These are phyloP conservation scores for Asterophora lycoperdoides DNA, from an alignment of 768 basidiomycete genomes.

Conservation along the genomic window DNA sequence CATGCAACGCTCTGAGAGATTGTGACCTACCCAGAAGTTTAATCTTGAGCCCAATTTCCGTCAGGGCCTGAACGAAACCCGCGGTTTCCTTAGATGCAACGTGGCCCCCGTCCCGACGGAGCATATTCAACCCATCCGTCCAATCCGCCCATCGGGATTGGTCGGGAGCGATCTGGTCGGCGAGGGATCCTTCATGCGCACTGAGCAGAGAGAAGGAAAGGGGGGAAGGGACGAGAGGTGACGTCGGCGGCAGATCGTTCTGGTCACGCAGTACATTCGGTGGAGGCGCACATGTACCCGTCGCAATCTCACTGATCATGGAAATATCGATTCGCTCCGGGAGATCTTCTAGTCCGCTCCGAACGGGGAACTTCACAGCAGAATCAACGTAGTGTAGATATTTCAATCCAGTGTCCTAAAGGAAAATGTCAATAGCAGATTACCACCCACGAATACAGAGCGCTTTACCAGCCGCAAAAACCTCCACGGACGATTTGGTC, in stretches of 20 bases:
- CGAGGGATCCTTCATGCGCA: slow-evolving; percentile 65
- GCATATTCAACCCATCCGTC: slow-evolving; percentile 90
- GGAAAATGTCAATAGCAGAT: slow-evolving; percentile 4
- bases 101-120: slow-evolving; percentile 76
- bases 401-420: slow-evolving; percentile 73
- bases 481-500: slow-evolving; percentile 70
- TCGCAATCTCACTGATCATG: slow-evolving; percentile 73
- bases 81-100: slow-evolving; percentile 83
- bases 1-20: neutral
- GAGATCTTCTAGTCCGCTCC: slow-evolving; percentile 80
- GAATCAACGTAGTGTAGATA: slow-evolving; percentile 86
- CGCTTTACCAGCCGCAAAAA: slow-evolving; percentile 76
- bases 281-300: slow-evolving; percentile 67
- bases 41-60: slow-evolving; percentile 89
- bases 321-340: slow-evolving; percentile 83
- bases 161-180: slow-evolving; percentile 76
- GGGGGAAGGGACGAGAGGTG: slow-evolving; percentile 54
- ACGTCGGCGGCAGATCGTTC: slow-evolving; percentile 51
- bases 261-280: slow-evolving; percentile 61
- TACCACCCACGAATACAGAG: neutral
- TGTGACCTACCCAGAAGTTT: slow-evolving; percentile 68
- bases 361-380: slow-evolving; percentile 71
- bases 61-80: slow-evolving; percentile 80
- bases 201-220: slow-evolving; percentile 76
- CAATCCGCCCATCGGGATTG: slow-evolving; percentile 85